Base-by-base conservation (phyloP, 306 rosid genomes). In the Gillenia trifoliata region DNA sequence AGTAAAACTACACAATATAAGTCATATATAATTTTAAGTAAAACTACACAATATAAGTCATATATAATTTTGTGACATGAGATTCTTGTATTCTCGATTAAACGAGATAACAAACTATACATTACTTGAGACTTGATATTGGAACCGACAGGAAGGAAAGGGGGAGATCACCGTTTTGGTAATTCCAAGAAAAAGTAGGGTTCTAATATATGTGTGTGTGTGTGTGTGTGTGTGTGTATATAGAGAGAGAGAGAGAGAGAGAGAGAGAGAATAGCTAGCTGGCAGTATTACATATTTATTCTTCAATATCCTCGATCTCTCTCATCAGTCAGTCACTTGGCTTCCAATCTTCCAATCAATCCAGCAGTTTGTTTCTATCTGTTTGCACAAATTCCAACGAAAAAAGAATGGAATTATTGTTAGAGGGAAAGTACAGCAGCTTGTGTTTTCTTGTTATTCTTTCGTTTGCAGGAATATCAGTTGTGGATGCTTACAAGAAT, bases 401-500 rank as follows among this genome's bases (percentile, higher is more conserved):
- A 45, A 45, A 17, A 17, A 45, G 2, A 45, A 45, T 45, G 52
- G 52, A 45, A 17, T 5, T 17, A 45, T 45, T 45, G 15, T 20
- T 45, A 45, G 20, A 15, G 20, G 15, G 52, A 16, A 45, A 45
- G 52, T 45, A 5, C 52, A 45, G 7, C 17, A 45, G 52, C 52
- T 45, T 15, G 20, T 45, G 20, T 45, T 45, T 45, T 45, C 52
- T 64, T 61, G 17, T 30, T 15, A 6, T n/a, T 59, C 5, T 17
- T 47, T 41, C 25, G 31, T 38, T 20, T 43, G 8, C 45, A 2
- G 7, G 55, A 82, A 17, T 73, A 23, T 68, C 86, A 75, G 88
- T 92, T 78, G 93, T 80, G 52, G 67, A 74, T 17, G 90, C 92
- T 50, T 90, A 90, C 93, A 83, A 86, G 79, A 94, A 94, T 82